phyloP scores from a whole-genome alignment of 164 flowering plant species.

The Stephania japonica region DNA sequence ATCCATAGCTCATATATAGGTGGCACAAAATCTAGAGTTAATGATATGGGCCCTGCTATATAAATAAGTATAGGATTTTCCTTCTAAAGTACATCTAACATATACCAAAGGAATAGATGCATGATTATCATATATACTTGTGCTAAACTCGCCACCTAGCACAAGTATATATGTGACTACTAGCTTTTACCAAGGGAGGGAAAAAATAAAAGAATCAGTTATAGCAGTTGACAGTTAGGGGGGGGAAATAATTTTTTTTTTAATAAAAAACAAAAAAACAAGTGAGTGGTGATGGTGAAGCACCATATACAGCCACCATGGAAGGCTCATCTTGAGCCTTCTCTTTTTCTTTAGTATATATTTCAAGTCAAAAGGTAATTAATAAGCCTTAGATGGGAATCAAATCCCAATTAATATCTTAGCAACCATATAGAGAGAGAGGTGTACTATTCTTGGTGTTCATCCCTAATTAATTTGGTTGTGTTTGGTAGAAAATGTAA shows the following conservation, averaged over 20 bases:
- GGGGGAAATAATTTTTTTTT: not conserved
- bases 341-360: not conserved
- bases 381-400: slow-evolving; percentile 20
- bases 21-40: not conserved
- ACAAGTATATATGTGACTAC: slow-evolving; percentile 2
- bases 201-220: slow-evolving; percentile 21
- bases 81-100: no score
- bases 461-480: not conserved
- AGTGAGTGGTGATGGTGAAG: slow-evolving; percentile 17
- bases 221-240: slow-evolving; percentile 19
- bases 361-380: slow-evolving; percentile 27
- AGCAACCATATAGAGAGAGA: slow-evolving; percentile 8
- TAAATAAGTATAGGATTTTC: no score
- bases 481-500: no score
- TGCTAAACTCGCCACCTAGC: no score
- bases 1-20: not conserved
- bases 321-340: slow-evolving; percentile 12
- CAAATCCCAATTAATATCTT: slow-evolving; percentile 24
- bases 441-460: not conserved
- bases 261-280: slow-evolving; percentile 13
- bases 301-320: slow-evolving; percentile 11
- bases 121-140: no score
- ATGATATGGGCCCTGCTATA: no score
- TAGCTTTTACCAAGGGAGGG: slow-evolving; percentile 11
- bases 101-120: no score